Evolutionary conservation across 2,329 filamentous ascomycete genomes (phyloP).

Genomic region (Fusarium marasasianum): DNA sequence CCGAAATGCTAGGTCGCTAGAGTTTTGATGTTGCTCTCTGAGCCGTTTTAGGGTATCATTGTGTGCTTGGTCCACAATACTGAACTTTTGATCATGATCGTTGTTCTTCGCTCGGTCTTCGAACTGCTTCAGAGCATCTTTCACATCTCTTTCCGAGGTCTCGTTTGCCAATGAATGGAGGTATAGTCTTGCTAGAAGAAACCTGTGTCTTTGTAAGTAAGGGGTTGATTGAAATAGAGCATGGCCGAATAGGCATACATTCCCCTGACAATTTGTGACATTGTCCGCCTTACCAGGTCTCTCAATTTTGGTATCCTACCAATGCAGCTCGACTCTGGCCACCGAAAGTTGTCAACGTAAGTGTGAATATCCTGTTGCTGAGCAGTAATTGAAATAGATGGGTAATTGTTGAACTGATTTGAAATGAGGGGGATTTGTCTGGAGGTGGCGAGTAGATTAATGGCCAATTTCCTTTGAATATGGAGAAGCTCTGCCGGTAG

Average conservation of each 20-base stretch:
- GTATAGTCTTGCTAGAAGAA: neutral
- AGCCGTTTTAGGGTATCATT: accelerated
- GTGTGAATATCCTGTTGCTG: neutral
- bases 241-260: accelerated
- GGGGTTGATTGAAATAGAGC: accelerated
- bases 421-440: neutral
- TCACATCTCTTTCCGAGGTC: accelerated
- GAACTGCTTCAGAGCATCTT: accelerated
- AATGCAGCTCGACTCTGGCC: neutral
- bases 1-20: neutral
- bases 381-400: accelerated
- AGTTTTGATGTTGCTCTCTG: neutral
- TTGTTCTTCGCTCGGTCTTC: neutral
- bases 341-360: neutral
- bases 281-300: accelerated
- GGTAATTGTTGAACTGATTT: accelerated
- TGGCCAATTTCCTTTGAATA: neutral
- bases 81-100: accelerated
- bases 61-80: neutral
- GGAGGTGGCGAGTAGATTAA: neutral
- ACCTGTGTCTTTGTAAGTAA: accelerated
- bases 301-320: accelerated
- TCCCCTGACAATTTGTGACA: accelerated
- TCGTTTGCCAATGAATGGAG: neutral
- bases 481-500: neutral